Conservation (phyloP, 768 basidiomycete species). For the Leccinum rimulosum region DNA sequence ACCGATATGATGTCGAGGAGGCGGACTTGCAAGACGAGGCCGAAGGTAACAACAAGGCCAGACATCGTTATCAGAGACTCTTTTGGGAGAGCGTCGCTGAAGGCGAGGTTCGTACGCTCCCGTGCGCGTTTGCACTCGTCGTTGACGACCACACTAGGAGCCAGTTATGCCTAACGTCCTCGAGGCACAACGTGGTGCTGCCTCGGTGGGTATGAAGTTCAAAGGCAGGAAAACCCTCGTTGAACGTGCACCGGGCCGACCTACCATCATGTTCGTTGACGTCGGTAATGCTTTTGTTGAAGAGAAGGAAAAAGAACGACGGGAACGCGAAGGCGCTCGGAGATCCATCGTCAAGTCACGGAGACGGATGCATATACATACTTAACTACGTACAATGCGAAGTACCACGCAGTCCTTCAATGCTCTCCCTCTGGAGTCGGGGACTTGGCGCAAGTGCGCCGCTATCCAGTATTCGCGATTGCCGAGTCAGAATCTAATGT, state of each 20-base stretch:
- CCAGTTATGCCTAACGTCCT: slow-evolving; percentile 59
- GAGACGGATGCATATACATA: slow-evolving; percentile 22
- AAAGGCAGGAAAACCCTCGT: slow-evolving; percentile 39
- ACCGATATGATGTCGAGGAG: slow-evolving; percentile 49
- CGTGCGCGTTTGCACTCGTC: background rate
- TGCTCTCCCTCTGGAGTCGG: too few relatives aligned
- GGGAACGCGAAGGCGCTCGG: slow-evolving; percentile 50
- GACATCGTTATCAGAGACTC: slow-evolving; percentile 63
- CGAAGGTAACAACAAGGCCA: slow-evolving; percentile 52
- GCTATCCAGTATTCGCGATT: background rate
- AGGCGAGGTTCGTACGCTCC: slow-evolving; percentile 48
- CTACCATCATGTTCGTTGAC: slow-evolving; percentile 66
- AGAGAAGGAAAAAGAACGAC: slow-evolving; percentile 47
- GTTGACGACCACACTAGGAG: slow-evolving; percentile 41
- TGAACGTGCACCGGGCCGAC: slow-evolving; percentile 42
- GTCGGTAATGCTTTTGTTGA: slow-evolving; percentile 71
- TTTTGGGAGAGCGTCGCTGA: slow-evolving; percentile 83
- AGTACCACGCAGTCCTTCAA: too few relatives aligned
- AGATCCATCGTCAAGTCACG: slow-evolving; percentile 36
- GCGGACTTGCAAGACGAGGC: slow-evolving; percentile 63
- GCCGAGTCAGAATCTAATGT: too few relatives aligned
- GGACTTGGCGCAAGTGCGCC: too few relatives aligned
- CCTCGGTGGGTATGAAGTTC: slow-evolving; percentile 37
- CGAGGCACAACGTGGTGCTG: slow-evolving; percentile 43
- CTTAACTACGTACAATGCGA: too few relatives aligned